phyloP scores from a whole-genome alignment of 257 asterid species.

The Solanum dulcamara region DNA sequence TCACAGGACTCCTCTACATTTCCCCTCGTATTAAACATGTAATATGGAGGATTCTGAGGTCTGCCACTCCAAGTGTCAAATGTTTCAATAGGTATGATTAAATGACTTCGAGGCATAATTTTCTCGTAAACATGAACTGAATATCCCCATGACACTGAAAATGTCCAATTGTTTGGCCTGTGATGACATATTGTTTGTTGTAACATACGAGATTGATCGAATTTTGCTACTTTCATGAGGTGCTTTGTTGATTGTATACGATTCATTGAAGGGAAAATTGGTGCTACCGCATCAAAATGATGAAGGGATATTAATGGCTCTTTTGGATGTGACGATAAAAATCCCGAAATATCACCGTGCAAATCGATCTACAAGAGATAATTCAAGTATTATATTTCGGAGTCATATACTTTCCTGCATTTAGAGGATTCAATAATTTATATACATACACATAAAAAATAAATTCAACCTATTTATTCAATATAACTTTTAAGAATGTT shows the following conservation, averaged over 20 bases:
- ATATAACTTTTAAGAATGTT: too few species aligned
- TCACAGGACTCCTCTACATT: not conserved
- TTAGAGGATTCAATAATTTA: too few species aligned
- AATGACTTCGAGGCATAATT: not conserved
- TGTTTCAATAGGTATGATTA: constrained; percentile 30
- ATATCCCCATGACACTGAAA: not conserved
- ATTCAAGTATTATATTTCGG: too few species aligned
- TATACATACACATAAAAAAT: too few species aligned
- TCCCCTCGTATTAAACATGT: not conserved
- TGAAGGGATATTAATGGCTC: not conserved
- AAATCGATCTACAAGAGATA: not conserved
- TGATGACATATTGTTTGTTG: not conserved
- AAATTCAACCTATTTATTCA: too few species aligned
- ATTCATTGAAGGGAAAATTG: not conserved
- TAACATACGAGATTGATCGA: not conserved
- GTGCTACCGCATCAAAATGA: not conserved
- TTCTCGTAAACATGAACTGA: not conserved
- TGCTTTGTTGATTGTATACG: not conserved
- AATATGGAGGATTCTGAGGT: not conserved
- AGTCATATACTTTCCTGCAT: too few species aligned
- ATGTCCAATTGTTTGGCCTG: not conserved
- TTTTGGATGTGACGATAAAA: not conserved
- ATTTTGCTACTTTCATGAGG: not conserved
- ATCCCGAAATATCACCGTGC: not conserved
- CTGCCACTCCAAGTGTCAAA: constrained; percentile 21